Evolutionary conservation across 2,329 filamentous ascomycete genomes (phyloP), one percentile per base, ranked within the genome.

Genomic region (Fusarium sp.): DNA sequence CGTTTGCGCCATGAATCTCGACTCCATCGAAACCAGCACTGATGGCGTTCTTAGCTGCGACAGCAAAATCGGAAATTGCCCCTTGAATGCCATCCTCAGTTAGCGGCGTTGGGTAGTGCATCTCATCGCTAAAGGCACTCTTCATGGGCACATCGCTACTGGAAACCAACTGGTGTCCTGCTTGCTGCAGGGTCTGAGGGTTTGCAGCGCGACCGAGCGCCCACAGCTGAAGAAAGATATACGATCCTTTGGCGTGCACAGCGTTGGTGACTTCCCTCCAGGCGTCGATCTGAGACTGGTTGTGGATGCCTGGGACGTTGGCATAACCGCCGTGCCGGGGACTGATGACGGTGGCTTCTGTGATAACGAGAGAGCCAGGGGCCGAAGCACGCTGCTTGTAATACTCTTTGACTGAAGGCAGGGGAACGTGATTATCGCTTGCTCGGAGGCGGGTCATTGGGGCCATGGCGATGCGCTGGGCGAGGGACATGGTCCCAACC

Each of bases 221-320:
- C 48, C 27, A 54, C 5, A 54, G 27, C n/a, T 54, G 48, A 14
- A 54, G 16, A 20, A n/a, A 54, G 4, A 54, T 54, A 4, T 54
- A 54, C n/a, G 48, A 32, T 6, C 48, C 48, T 4, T 52, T 52
- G 25, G 37, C 37, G 9, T 64, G 62, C 2, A 64, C 25, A 6
- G 37, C 50, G 18, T 30, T 41, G 9, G 62, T 64, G n/a, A 64
- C 50, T 32, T 57, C 32, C 7, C n/a, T 18, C 50, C 50, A 64
- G 11, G 62, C 50, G 5, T 45, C 35, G n/a, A 64, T 57, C n/a
- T 64, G 62, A 18, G 37, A 30, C 20, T 54, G 10, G 18, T 34
- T 66, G 41, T 52, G 60, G 16, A 66, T 60, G 27, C 64, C 64
- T 3, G 64, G 64, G 9, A 54, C 54, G 34, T 66, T 66, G 43